Evolutionary conservation across 2,329 filamentous ascomycete species (phyloP), one percentile per base, ranked within the genome.

Genomic region (Phialophora expanda): DNA sequence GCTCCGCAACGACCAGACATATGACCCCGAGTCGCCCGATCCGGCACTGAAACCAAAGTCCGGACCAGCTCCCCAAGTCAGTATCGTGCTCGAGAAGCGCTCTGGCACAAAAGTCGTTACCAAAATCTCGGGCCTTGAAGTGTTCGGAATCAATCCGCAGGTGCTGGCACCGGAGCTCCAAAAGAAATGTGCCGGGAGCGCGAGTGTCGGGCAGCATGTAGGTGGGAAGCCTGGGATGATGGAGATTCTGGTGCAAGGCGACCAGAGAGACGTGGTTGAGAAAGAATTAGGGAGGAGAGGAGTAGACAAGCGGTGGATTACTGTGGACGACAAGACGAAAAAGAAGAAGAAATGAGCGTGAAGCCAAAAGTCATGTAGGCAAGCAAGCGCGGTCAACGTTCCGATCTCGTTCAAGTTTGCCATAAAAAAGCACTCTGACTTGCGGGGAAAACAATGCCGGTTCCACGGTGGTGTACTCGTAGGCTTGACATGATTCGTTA

Each of bases 181-280:
- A 72, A 90, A 88, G 77, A 84, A 85, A 34, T 90, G 88, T 73
- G 88, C 88, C 1, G 87, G 88, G n/a, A 87, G 84, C 64, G 88
- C 87, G 12, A 89, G 86, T 66, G 86, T 90, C 1, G 83, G 86
- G 38, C 85, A 87, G 70, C 78, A 88, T 34, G 82, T 83, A 54
- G 88, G 88, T 3, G 87, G 87, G 8, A 86, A 87, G 70, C 85
- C 84, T 70, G 86, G 86, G 0, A 79, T 89, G 1, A 85, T 89
- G 84, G 88, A 90, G 74, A 84, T 90, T 22, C 81, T 89, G 77
- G 83, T 90, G 3, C 88, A 90, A 72, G 88, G 88, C 1, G 87
- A 88, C 66, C 88, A 90, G 77, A 84, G 83, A 64, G 84, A 85
- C 67, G 84, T 84, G 17, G 80, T 90, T 20, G 28, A 30, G 28